Conservation (phyloP, 768 basidiomycete genomes). For the Austroboletus eburneus region DNA sequence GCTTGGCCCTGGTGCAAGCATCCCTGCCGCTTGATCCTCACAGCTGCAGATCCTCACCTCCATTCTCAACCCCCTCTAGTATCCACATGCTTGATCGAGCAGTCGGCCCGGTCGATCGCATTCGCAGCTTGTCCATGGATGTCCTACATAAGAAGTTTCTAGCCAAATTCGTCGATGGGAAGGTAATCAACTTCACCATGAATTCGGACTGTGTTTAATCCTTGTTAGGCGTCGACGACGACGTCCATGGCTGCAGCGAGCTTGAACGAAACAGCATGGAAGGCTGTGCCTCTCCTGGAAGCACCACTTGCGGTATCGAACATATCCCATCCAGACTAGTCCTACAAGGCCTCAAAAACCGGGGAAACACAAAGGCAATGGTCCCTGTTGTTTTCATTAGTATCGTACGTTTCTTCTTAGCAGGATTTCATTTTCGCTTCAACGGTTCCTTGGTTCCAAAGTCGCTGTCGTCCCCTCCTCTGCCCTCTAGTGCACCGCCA, state of each 20-base stretch:
- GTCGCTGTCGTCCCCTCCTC: slow-evolving; percentile 20
- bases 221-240: slow-evolving; percentile 48
- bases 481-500: slow-evolving; percentile 24
- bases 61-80: slow-evolving; percentile 45
- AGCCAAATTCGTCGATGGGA: slow-evolving; percentile 58
- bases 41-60: slow-evolving; percentile 48
- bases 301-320: slow-evolving; percentile 16
- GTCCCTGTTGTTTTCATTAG: slow-evolving; percentile 66
- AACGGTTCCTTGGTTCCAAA: slow-evolving; percentile 31
- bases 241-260: slow-evolving; percentile 49
- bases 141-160: slow-evolving; percentile 41
- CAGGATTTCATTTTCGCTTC: not conserved
- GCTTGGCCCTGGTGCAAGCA: slow-evolving; percentile 29
- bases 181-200: slow-evolving; percentile 46
- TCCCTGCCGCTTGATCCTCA: slow-evolving; percentile 51
- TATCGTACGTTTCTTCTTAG: slow-evolving; percentile 40
- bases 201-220: slow-evolving; percentile 37
- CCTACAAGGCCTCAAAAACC: slow-evolving; percentile 31
- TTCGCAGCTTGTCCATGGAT: slow-evolving; percentile 63
- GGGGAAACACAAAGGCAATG: slow-evolving; percentile 63
- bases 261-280: slow-evolving; percentile 30
- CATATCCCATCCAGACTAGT: slow-evolving; percentile 8
- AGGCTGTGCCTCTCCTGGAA: slow-evolving; percentile 22
- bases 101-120: slow-evolving; percentile 50
- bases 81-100: slow-evolving; percentile 60